Evolutionary conservation across 495 filamentous ascomycete species (phyloP).

Genomic region (Pyrenula massariospora): DNA sequence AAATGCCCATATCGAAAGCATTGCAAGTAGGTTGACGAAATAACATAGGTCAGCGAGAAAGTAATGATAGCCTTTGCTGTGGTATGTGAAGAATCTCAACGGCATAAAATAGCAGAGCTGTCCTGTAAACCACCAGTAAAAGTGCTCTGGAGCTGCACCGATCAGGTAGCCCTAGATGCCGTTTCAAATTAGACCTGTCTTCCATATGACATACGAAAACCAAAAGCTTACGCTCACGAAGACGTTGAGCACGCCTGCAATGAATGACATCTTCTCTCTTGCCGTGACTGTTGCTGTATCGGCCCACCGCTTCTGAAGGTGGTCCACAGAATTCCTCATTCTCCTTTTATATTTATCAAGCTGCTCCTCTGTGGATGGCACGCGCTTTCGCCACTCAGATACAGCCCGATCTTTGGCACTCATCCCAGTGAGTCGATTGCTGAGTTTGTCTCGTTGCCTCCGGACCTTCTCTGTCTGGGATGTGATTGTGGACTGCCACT

Average conservation of each 20-base stretch:
- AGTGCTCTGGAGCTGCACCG: constrained; percentile 71
- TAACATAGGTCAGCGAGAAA: constrained; percentile 96
- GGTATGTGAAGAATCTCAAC: constrained; percentile 83
- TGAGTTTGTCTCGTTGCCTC: constrained; percentile 64
- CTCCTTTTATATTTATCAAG: constrained; percentile 79
- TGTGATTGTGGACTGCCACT: constrained; percentile 65
- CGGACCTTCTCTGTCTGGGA: constrained; percentile 78
- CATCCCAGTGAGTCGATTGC: constrained; percentile 32
- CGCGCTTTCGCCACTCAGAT: constrained; percentile 72
- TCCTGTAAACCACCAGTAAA: constrained; percentile 83
- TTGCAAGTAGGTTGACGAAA: constrained; percentile 82
- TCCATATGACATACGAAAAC: too few species aligned
- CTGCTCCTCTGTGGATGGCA: constrained; percentile 82
- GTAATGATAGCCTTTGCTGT: constrained; percentile 85
- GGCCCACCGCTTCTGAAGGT: constrained; percentile 74
- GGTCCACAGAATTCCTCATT: constrained; percentile 80
- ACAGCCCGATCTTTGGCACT: constrained; percentile 63
- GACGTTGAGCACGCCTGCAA: constrained; percentile 90
- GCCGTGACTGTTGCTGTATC: constrained; percentile 76
- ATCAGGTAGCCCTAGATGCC: constrained; percentile 60
- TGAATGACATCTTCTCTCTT: constrained; percentile 92
- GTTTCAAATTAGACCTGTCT: background rate
- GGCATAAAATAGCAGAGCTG: constrained; percentile 94
- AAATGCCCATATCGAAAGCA: constrained; percentile 82
- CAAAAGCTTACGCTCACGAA: constrained; percentile 52